A percentile compares a stretch with the other conserved stretches of the same genome.
These are phyloP conservation scores for Starmerella bombicola DNA, from an alignment of 805 yeast species.

Conservation along the genomic window DNA sequence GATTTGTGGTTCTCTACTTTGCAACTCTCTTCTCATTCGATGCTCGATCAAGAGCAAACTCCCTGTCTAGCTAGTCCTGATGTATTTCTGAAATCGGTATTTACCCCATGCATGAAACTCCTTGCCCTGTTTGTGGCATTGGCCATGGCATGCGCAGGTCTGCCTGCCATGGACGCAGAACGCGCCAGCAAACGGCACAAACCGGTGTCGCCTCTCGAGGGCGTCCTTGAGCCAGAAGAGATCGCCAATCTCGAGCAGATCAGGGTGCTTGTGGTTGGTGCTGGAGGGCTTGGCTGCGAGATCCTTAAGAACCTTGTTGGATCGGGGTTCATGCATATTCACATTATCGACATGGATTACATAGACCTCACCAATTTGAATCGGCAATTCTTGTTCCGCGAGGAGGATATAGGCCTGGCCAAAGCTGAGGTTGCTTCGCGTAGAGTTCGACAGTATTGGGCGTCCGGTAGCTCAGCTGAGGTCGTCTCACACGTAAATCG, in stretches of 20 bases:
- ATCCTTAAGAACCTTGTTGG: conserved; percentile 58
- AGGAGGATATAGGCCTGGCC: conserved; percentile 47
- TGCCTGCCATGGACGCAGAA: too few species aligned
- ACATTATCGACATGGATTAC: conserved; percentile 72
- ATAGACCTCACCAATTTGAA: conserved; percentile 66
- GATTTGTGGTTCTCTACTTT: conserved; percentile 16
- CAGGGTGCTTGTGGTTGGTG: conserved; percentile 40
- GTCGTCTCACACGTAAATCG: conserved; percentile 44
- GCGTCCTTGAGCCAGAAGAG: not conserved
- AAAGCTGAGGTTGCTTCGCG: conserved; percentile 49
- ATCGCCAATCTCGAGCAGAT: conserved; percentile 4
- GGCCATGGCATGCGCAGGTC: too few species aligned
- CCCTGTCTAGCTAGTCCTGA: too few species aligned
- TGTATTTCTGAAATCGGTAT: too few species aligned
- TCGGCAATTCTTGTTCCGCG: conserved; percentile 59
- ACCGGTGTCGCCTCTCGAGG: not conserved
- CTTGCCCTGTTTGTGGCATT: too few species aligned
- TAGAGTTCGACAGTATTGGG: not conserved
- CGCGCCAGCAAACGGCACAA: too few species aligned
- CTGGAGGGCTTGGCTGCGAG: conserved; percentile 79
- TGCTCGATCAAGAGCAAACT: conserved; percentile 13
- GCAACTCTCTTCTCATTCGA: conserved; percentile 20
- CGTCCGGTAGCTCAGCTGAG: not conserved
- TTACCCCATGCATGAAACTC: too few species aligned
- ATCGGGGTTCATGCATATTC: conserved; percentile 52